These are phyloP conservation scores for Kuraishia borneana DNA, from an alignment of 805 yeast genomes.

Conservation along the genomic window DNA sequence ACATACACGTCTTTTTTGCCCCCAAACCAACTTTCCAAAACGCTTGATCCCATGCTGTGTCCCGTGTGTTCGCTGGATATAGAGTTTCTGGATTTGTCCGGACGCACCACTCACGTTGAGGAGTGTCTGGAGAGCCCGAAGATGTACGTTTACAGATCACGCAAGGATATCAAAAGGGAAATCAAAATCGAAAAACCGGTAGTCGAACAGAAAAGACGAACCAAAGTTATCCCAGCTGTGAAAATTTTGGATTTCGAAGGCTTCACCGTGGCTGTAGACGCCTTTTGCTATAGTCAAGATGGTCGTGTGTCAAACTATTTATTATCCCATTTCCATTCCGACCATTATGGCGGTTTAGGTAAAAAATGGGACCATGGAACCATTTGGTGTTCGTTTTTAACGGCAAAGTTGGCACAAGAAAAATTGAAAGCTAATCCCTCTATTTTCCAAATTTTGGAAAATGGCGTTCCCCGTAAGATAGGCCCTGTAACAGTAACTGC, in stretches of 20 bases:
- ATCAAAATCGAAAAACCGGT: conserved; percentile 6
- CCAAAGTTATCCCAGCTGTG: conserved; percentile 37
- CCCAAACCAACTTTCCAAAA: no score
- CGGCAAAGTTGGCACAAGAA: conserved; percentile 43
- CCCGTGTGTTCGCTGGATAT: conserved; percentile 40
- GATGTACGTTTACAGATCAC: conserved; percentile 13
- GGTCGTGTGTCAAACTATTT: conserved; percentile 40
- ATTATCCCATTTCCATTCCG: conserved; percentile 82
- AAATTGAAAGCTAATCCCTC: conserved; percentile 44
- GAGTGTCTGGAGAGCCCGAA: conserved; percentile 27
- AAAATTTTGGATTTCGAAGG: conserved; percentile 36
- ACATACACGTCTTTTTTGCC: neutral
- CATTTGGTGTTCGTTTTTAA: conserved; percentile 64
- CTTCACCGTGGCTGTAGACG: conserved; percentile 49
- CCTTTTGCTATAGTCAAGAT: conserved; percentile 41
- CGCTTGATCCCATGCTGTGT: conserved; percentile 18
- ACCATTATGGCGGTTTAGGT: conserved; percentile 83
- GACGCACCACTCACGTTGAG: conserved; percentile 44
- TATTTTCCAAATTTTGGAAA: conserved; percentile 26
- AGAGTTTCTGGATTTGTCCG: conserved; percentile 24
- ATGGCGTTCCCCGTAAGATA: conserved; percentile 27
- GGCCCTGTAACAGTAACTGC: conserved; percentile 48
- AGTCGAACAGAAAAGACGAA: conserved; percentile 7
- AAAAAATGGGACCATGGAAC: conserved; percentile 67
- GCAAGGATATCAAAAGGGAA: conserved; percentile 4